Evolutionary conservation across 306 rosid species (phyloP), one percentile per base, ranked within the genome.

Genomic region (Coriaria nepalensis): DNA sequence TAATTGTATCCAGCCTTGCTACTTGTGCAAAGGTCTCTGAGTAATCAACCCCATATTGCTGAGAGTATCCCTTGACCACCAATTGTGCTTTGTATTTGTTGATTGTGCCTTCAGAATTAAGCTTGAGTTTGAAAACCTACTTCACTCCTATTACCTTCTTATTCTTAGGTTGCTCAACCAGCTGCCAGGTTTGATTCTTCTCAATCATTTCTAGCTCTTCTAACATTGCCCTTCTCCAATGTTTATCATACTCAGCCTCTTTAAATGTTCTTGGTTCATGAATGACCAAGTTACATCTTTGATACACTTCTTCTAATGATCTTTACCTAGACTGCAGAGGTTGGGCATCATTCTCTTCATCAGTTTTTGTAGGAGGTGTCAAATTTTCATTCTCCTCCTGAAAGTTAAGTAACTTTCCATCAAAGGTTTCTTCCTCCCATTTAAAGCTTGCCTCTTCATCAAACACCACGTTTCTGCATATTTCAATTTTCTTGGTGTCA

Each of bases 101-200:
- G 2, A 38, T 6, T 6, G 9, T 33, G 20, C 34, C 33, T 37
- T 47, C 46, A 5, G 8, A 20, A 46, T 47, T 57, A 12, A 37
- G 44, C 8, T 57, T 57, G 29, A 36, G 15, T 5, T 32, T 47
- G 40, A 45, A 47, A 33, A 58, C 32, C 34, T 33, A 58, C 20
- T 56, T 56, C 20, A 55, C 43, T 10, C 50, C 50, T 3, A 55
- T 43, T n/a, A 9, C 40, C 40, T 43, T 55, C 0, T n/a, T 51
- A 6, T 51, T 8, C 14, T 12, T 0, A 2, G 55, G 33, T 10
- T 43, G 36, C 8, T 51, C 33, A 32, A 5, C 29, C 2, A 43
- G 20, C 47, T 12, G 8, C 47, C 47, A 11, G 12, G 29, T 43
- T 7, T 43, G 6, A 11, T 12, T 43, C 29, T 43, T 43, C 29